Evolutionary conservation across 108 stramenopile species (phyloP).

Genomic region (Nannochloropsis granulata): DNA sequence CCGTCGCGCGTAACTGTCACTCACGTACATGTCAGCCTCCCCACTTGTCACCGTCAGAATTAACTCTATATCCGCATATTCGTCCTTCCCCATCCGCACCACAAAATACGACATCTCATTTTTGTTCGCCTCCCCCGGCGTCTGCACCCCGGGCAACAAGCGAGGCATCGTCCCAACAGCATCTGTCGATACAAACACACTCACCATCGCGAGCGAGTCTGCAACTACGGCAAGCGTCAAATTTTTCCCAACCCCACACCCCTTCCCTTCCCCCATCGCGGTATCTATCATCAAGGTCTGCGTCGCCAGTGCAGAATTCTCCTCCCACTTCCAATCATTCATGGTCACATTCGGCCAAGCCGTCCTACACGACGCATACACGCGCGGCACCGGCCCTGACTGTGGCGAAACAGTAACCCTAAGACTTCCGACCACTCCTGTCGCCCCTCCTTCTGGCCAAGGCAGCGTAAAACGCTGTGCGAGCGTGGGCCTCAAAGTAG

Average conservation of each 20-base stretch:
- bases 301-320: neutral
- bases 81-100: neutral
- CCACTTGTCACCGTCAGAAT: neutral
- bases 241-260: neutral
- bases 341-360: neutral
- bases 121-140: neutral
- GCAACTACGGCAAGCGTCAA: neutral
- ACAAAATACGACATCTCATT: neutral
- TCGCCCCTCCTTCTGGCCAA: neutral
- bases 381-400: neutral
- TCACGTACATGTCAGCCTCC: neutral
- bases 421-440: neutral
- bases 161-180: neutral
- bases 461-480: neutral
- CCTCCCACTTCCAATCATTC: neutral
- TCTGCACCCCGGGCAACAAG: neutral
- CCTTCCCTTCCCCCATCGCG: neutral
- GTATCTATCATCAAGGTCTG: neutral
- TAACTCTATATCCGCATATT: neutral
- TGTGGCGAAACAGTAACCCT: neutral
- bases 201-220: neutral
- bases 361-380: neutral
- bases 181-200: neutral
- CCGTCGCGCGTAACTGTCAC: neutral
- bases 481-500: neutral